Evolutionary conservation across 345 rosid genomes (phyloP).

Genomic region (Lumnitzera littorea): DNA sequence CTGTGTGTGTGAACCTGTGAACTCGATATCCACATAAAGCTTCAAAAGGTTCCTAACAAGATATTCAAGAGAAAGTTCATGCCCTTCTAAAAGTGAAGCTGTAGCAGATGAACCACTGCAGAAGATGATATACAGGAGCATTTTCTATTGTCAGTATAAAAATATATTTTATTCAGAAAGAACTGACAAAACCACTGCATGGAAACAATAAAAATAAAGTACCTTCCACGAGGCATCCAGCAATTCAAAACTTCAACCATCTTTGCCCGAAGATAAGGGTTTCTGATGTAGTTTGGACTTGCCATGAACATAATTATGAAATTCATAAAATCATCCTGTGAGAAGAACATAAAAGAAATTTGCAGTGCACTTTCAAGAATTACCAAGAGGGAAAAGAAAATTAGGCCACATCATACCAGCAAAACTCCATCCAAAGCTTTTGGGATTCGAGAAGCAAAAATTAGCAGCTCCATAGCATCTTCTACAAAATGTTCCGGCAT

Average conservation of each 20-base stretch:
- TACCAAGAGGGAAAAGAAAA: neutral
- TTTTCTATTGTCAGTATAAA: neutral
- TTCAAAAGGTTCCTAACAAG: conserved; percentile 97
- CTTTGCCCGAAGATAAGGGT: conserved; percentile 96
- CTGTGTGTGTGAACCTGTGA: conserved; percentile 99
- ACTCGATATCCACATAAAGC: conserved; percentile 98
- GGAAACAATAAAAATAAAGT: conserved; percentile 7
- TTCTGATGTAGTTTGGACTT: conserved; percentile 76
- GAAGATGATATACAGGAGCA: neutral
- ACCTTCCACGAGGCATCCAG: conserved; percentile 99
- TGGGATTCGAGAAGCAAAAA: conserved; percentile 88
- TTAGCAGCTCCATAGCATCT: conserved; percentile 94
- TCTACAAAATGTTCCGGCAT: conserved; percentile 99
- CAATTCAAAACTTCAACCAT: conserved; percentile 99
- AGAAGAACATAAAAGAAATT: conserved; percentile 11
- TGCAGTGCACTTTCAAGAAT: neutral
- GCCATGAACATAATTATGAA: conserved; percentile 98
- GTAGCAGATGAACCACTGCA: conserved; percentile 85
- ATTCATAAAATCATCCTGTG: conserved; percentile 97
- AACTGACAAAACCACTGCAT: neutral
- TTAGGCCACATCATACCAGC: conserved; percentile 44
- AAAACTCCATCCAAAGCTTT: conserved; percentile 77
- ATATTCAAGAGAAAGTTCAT: conserved; percentile 81
- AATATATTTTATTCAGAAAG: conserved; percentile 2
- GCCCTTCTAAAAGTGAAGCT: conserved; percentile 83